Evolutionary conservation across 140 eudicot genomes (phyloP), one percentile per base, ranked within the genome.

Genomic region (Ambrosia hybrid): DNA sequence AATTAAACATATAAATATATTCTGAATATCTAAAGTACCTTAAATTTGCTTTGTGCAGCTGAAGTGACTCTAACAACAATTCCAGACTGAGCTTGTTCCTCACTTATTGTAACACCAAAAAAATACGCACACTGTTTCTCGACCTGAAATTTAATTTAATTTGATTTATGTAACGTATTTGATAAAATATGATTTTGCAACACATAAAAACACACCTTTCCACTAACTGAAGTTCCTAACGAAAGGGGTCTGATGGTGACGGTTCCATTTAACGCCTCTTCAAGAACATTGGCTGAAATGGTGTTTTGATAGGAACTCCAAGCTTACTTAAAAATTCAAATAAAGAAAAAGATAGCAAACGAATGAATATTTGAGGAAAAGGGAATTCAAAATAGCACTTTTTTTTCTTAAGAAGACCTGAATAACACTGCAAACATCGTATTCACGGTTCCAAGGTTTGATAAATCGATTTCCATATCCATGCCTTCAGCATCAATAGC

Each of bases 11-110:
- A 39, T 39, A 39, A 1, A 56, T 3, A 56, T 16, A 56, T 55
- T 55, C 60, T 56, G 60, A 56, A 56, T 15, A 16, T 2, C 16
- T n/a, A 2, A 52, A 7, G 52, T 70, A 89, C 98, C 98, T 92
- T 92, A 74, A 92, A 92, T 79, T 92, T 92, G 96, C 98, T 92
- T 84, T 89, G 98, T 52, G 98, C 91, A 72, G 95, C 95, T 63
- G 98, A 92, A 62, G 95, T 83, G 66, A 90, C 98, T 84, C 98
- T 86, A 68, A 92, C 89, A 46, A 92, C 96, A 68, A 89, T 78
- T 59, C 98, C 98, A 6, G 95, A 75, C 71, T 84, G 86, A 41
- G 98, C 98, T 80, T 48, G 97, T 74, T 91, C 96, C 21, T 88
- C 97, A 63, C 79, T 88, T 70, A 91, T 84, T 13, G 96, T 88